Conservation (phyloP, 2,329 filamentous ascomycete species). For the Fusarium pseudograminearum region DNA sequence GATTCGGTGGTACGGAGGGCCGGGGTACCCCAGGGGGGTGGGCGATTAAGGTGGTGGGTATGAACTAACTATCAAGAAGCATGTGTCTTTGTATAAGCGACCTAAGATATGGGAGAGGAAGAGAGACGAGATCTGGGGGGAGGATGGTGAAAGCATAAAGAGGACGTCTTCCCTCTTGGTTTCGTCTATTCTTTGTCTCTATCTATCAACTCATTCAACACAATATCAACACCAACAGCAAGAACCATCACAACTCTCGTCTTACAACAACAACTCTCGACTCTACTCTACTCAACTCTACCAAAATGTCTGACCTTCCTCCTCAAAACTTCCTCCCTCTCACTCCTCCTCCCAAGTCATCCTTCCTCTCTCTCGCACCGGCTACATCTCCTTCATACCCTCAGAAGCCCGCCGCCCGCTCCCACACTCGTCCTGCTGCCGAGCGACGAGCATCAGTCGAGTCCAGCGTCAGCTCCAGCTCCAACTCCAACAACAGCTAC, state of each 20-base stretch:
- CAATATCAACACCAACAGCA: constrained; percentile 2
- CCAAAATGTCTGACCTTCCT: constrained; percentile 45
- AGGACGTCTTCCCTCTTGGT: constrained; percentile 42
- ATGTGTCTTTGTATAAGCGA: constrained; percentile 27
- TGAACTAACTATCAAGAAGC: constrained; percentile 3
- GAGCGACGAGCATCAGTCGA: constrained; percentile 63
- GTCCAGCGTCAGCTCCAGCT: constrained; percentile 46
- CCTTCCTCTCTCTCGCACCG: constrained; percentile 70
- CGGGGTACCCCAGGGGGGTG: constrained; percentile 31
- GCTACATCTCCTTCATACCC: constrained; percentile 69
- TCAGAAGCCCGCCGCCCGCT: constrained; percentile 52
- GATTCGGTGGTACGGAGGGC: constrained; percentile 41
- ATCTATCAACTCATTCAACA: constrained; percentile 24
- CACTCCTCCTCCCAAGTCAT: constrained; percentile 42
- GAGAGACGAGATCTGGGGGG: constrained; percentile 23
- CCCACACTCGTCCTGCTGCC: constrained; percentile 42
- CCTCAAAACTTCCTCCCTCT: constrained; percentile 47
- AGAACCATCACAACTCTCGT: constrained; percentile 25
- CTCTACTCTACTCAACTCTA: constrained; percentile 39
- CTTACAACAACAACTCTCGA: constrained; percentile 9
- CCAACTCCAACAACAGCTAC: constrained; percentile 54
- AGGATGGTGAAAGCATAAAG: constrained; percentile 45
- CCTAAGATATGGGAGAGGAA: constrained; percentile 3
- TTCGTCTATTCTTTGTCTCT: constrained; percentile 19
- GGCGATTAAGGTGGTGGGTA: not conserved